Evolutionary conservation across 306 rosid species (phyloP).

Genomic region (Clitoria ternatea): DNA sequence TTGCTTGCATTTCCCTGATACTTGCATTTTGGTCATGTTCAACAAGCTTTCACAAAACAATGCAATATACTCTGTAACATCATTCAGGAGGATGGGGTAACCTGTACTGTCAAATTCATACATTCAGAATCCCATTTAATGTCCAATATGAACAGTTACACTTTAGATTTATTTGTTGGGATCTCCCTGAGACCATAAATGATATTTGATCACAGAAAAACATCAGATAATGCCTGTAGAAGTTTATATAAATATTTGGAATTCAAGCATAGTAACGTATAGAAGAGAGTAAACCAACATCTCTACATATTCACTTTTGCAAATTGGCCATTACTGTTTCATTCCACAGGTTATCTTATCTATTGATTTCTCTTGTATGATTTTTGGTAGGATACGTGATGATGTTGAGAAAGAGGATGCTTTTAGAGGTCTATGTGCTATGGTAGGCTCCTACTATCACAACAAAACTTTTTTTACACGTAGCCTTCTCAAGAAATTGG

Average conservation of each 20-base stretch:
- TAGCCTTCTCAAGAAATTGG: neutral
- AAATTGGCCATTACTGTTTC: neutral
- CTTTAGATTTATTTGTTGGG: neutral
- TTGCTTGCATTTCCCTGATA: neutral
- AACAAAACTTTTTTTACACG: neutral
- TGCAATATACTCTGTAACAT: neutral
- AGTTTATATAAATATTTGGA: neutral
- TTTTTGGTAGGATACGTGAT: conserved; percentile 82
- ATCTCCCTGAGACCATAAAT: neutral
- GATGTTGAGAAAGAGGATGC: conserved; percentile 99
- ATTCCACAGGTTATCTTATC: neutral
- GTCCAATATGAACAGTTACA: neutral
- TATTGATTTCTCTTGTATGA: conserved; percentile 22
- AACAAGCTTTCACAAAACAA: neutral
- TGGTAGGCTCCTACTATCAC: conserved; percentile 54
- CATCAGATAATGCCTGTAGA: neutral
- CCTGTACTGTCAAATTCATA: neutral
- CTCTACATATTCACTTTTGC: conserved; percentile 10
- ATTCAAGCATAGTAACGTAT: neutral
- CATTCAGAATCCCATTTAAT: neutral
- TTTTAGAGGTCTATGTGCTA: conserved; percentile 89
- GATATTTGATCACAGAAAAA: neutral
- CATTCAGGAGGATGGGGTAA: neutral
- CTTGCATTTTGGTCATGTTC: neutral
- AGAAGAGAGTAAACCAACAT: neutral